Percentiles rank a stretch among this genome's conserved stretches.
These are phyloP conservation scores for Xylaria sp. DNA, from an alignment of 2,329 filamentous ascomycete species.

Conservation along the genomic window DNA sequence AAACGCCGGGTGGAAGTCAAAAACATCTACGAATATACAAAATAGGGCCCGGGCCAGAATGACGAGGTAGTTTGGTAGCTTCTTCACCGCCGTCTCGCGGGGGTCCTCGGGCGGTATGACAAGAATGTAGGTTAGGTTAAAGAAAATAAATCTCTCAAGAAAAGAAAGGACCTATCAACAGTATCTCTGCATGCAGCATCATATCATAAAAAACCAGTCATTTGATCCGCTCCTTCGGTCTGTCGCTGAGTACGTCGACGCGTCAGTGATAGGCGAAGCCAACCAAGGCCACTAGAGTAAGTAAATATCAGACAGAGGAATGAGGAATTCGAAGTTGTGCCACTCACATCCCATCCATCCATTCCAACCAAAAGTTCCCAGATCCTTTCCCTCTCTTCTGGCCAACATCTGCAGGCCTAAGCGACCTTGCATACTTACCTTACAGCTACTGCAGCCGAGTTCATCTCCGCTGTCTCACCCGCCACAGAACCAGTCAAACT, in stretches of 20 bases:
- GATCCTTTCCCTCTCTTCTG: neutral
- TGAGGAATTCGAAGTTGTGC: neutral
- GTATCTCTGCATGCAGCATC: too few species aligned
- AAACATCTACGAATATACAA: neutral
- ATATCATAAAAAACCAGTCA: neutral
- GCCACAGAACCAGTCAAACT: neutral
- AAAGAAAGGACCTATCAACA: too few species aligned
- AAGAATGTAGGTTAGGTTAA: too few species aligned
- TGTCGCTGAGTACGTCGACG: neutral
- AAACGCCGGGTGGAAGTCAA: neutral
- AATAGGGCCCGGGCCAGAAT: neutral
- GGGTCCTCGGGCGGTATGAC: too few species aligned
- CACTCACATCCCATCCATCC: neutral
- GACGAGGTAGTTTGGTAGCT: neutral
- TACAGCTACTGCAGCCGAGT: neutral
- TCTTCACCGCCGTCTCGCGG: too few species aligned
- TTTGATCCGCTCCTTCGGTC: neutral
- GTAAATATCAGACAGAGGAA: neutral
- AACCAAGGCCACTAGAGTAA: neutral
- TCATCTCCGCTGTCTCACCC: neutral
- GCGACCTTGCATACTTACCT: slow-evolving; percentile 1
- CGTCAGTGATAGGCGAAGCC: neutral
- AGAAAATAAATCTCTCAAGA: too few species aligned
- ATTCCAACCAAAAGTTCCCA: neutral
- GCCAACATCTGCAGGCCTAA: slow-evolving; percentile 1